Evolutionary conservation across 1,284 basidiomycete genomes (phyloP), one percentile per base, ranked within the genome.

Genomic region (Trichosporon faecale): DNA sequence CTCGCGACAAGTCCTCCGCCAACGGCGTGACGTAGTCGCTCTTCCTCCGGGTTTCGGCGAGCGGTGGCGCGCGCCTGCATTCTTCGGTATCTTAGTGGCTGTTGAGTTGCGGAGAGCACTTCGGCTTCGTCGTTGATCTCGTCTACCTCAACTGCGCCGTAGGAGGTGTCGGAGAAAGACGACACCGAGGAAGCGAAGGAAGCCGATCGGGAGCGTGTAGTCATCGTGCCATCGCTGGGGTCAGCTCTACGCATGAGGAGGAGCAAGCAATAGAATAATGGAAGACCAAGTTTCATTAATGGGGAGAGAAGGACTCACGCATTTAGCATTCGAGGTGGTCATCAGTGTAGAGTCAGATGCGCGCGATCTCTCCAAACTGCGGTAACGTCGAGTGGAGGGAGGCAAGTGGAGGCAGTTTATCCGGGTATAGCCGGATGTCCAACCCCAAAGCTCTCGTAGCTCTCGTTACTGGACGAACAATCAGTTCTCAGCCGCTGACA

Each of bases 1-100:
- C 74, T 76, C 37, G 69, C 66, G 12, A 78, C 79, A 14, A 80
- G 61, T 64, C 70, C 67, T 0, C 79, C 79, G 16, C 78, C 78
- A 6, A 80, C 73, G 8, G 69, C 71, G 33, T 68, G 65, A 9
- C 66, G 67, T 2, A 67, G 61, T 14, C 23, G 69, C 21, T 52
- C 44, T 12, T 21, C 31, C 14, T 27, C 64, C 18, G 57, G 27
- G 18, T 29, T 61, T 18, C 57, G 29, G 7, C 18, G 57, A 16
- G 18, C 27, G 2, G 57, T 31, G 16, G 27, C 27, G 11, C 57
- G 57, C 18, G 18, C 27, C 29, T 31, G 57, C 18, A 31, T 31
- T 7, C 57, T 16, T 5, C 29, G 57, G 27, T 33, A 61, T 3
- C 21, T 29, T 7, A 61, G 16, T 9, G 57, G 57, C 27, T 21